These are phyloP conservation scores for Neurospora tetrasperma DNA, from an alignment of 495 filamentous ascomycete genomes.

Conservation along the genomic window DNA sequence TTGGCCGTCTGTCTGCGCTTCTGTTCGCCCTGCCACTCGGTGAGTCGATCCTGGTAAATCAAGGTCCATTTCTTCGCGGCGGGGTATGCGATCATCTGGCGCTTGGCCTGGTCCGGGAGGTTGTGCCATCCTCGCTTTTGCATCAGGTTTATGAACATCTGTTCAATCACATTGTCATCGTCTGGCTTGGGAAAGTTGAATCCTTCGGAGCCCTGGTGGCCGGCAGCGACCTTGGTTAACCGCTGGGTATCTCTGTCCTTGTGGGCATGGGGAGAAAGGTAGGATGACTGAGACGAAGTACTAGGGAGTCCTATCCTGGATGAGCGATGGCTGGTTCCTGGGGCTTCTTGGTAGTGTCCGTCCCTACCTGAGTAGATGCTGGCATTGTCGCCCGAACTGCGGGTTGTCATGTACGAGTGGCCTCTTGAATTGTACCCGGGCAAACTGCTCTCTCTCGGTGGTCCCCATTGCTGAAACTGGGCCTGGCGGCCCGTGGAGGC, in stretches of 20 bases:
- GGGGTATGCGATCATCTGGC: slow-evolving; percentile 93
- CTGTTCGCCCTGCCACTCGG: slow-evolving; percentile 89
- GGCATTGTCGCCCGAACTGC: slow-evolving; percentile 34
- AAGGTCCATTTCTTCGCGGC: slow-evolving; percentile 94
- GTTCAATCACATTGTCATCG: slow-evolving; percentile 82
- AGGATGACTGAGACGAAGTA: slow-evolving; percentile 39
- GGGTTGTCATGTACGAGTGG: slow-evolving; percentile 53
- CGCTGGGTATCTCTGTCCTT: slow-evolving; percentile 37
- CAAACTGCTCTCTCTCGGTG: slow-evolving; percentile 43
- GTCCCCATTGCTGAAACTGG: slow-evolving; percentile 65
- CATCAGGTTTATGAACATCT: slow-evolving; percentile 89
- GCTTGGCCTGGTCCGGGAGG: slow-evolving; percentile 85
- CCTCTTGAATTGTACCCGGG: slow-evolving; percentile 44
- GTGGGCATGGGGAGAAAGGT: slow-evolving; percentile 34
- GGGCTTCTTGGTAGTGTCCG: slow-evolving; percentile 54
- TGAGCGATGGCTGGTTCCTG: slow-evolving; percentile 57
- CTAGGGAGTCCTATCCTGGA: slow-evolving; percentile 42
- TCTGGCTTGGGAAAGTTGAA: slow-evolving; percentile 58
- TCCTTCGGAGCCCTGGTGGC: slow-evolving; percentile 43
- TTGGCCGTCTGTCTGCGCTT: slow-evolving; percentile 68
- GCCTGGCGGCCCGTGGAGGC: slow-evolving; percentile 58
- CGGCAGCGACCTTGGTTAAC: slow-evolving; percentile 38
- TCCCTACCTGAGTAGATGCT: slow-evolving; percentile 59
- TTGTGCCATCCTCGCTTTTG: slow-evolving; percentile 95
- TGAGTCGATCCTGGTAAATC: slow-evolving; percentile 87